Evolutionary conservation across 129 eudicot genomes (phyloP), one percentile per base, ranked within the genome.

Genomic region (Daucus carota): DNA sequence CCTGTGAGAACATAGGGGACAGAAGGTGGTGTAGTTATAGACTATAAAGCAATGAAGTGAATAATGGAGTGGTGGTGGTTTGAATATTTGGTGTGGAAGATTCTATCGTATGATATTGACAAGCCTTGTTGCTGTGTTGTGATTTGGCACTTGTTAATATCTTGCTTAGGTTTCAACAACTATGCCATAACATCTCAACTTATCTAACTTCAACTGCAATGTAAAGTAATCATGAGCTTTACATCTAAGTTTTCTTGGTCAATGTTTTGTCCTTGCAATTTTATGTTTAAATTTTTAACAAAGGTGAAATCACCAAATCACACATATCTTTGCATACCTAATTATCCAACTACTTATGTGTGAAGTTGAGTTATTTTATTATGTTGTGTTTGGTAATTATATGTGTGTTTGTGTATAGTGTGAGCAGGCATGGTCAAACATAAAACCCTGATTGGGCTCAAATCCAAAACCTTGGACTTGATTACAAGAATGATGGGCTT

Each of bases 151-250:
- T 72, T 43, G 34, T 28, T 43, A 15, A n/a, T 24, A 12, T 72
- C 45, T 38, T 24, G 10, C 57, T 43, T 43, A 43, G 75, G 54
- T 72, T 72, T 72, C 75, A 42, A 71, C 75, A 42, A 43, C 75
- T 44, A 16, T 31, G 4, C 75, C 28, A 38, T 70, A 70, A 71
- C 75, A 71, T 20, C 75, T 71, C 57, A 24, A 72, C 75, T 41
- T 43, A 14, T 71, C 38, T 71, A 71, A 71, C 75, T 71, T 71
- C 36, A 71, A 71, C 54, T 71, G 54, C 74, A 41, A 71, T 69
- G 12, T 71, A 71, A 71, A n/a, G 50, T 24, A 41, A 70, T 31
- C 48, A 22, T 70, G 73, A 70, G 31, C 48, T 70, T 70, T 40
- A 22, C 43, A 70, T 38, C 22, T 24, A 70, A 34, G 31, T 70